Conservation (phyloP, 176 grass and related monocot species). For the sorghum (Sorghum bicolor) region DNA sequence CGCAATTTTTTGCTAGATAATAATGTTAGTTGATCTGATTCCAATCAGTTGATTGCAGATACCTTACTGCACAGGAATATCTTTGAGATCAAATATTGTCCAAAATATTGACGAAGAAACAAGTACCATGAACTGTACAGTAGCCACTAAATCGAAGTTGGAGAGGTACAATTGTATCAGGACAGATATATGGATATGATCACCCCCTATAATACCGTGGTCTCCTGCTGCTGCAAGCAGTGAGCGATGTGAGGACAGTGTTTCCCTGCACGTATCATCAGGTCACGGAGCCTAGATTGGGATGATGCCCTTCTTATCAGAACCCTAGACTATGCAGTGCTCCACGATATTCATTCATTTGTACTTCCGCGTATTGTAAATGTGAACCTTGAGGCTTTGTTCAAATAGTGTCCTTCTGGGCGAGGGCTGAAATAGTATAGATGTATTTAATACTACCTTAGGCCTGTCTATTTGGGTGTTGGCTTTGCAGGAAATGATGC, state of each 20-base stretch:
- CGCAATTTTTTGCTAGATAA: not conserved
- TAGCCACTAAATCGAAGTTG: conserved; percentile 20
- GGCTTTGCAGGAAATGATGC: not conserved
- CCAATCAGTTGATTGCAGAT: conserved; percentile 16
- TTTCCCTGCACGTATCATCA: not conserved
- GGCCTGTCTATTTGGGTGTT: not conserved
- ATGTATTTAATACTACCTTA: not conserved
- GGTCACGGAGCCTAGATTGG: not conserved
- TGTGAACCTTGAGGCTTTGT: not conserved
- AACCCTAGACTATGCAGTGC: not conserved
- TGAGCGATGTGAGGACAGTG: not conserved
- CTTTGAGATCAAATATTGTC: not conserved
- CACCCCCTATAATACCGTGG: conserved; percentile 7
- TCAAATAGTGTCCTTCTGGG: not conserved
- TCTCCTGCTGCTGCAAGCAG: not conserved
- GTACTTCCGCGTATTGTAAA: not conserved
- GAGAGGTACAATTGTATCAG: conserved; percentile 20
- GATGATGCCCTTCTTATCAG: not conserved
- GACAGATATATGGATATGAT: conserved; percentile 23
- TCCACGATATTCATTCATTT: not conserved
- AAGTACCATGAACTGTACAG: conserved; percentile 28
- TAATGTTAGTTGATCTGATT: not conserved
- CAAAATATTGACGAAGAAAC: not conserved
- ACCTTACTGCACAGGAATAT: not conserved
- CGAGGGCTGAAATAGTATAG: not conserved